These are phyloP conservation scores for Kipferlia bialata DNA, from an alignment of 78 protist genomes.

Conservation along the genomic window DNA sequence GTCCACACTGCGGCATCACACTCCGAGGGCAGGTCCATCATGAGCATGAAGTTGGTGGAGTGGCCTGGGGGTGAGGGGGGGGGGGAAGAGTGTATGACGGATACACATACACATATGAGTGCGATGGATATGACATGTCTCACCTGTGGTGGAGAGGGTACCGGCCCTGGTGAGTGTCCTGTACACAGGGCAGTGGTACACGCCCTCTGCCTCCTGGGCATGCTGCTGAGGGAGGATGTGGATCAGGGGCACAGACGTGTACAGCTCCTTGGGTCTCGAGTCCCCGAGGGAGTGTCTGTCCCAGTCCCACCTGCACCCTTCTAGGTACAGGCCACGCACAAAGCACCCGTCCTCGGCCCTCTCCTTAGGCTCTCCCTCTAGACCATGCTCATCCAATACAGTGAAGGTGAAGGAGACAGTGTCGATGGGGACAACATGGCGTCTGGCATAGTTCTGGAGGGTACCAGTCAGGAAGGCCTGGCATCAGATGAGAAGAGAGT, in stretches of 20 bases:
- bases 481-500: too few relatives aligned
- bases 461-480: slow-evolving; percentile 73
- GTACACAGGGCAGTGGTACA: slow-evolving; percentile 54
- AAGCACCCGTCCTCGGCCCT: slow-evolving; percentile 27
- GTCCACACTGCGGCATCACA: too few relatives aligned
- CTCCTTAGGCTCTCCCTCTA: neutral
- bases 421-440: slow-evolving; percentile 48
- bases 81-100: too few relatives aligned
- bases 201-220: neutral
- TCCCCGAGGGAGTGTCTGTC: slow-evolving; percentile 27
- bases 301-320: slow-evolving; percentile 40
- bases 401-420: slow-evolving; percentile 31
- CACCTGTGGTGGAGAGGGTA: slow-evolving; percentile 42
- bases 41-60: neutral
- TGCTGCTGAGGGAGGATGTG: slow-evolving; percentile 39
- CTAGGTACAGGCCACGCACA: slow-evolving; percentile 39
- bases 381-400: neutral
- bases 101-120: too few relatives aligned
- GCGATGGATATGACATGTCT: too few relatives aligned
- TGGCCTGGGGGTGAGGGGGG: too few relatives aligned
- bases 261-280: slow-evolving; percentile 67
- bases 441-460: slow-evolving; percentile 62
- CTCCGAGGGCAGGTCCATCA: slow-evolving; percentile 4
- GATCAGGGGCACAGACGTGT: slow-evolving; percentile 51
- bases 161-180: slow-evolving; percentile 13